Conservation (phyloP, 2,329 filamentous ascomycete genomes). For the Pezicula neosporulosa region DNA sequence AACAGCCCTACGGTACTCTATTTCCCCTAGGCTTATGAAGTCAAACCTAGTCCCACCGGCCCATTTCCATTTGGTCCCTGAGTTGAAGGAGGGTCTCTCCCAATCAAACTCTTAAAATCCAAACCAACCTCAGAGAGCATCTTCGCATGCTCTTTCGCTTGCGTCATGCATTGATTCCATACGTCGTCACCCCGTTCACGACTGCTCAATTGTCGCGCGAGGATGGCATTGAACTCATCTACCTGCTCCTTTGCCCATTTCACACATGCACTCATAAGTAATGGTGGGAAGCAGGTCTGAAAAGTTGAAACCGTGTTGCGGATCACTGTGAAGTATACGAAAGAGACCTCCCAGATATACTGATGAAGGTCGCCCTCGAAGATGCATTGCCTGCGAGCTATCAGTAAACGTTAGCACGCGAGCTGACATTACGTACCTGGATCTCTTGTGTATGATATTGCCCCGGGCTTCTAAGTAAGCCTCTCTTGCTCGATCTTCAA, state of each 20-base stretch:
- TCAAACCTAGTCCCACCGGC: conserved; percentile 36
- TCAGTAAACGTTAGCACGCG: conserved; percentile 18
- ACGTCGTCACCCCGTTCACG: conserved; percentile 72
- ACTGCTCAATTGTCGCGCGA: conserved; percentile 82
- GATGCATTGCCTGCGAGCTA: conserved; percentile 71
- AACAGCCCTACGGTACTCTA: not conserved
- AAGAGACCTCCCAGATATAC: conserved; percentile 94
- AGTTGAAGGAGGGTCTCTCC: conserved; percentile 43
- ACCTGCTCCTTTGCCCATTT: conserved; percentile 98
- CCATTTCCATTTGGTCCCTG: conserved; percentile 6
- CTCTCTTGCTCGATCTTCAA: conserved; percentile 84
- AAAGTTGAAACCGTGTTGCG: conserved; percentile 90
- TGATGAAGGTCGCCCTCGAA: conserved; percentile 91
- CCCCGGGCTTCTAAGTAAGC: conserved; percentile 80
- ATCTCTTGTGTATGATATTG: conserved; percentile 74
- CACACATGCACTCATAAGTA: conserved; percentile 90
- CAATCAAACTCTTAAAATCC: conserved; percentile 83
- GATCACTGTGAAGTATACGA: conserved; percentile 92
- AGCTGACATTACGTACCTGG: conserved; percentile 56
- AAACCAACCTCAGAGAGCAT: conserved; percentile 83
- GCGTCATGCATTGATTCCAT: conserved; percentile 80
- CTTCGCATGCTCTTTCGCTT: conserved; percentile 75
- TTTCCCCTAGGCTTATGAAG: not conserved
- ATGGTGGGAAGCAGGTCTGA: conserved; percentile 78
- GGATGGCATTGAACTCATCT: conserved; percentile 81